Evolutionary conservation across 495 filamentous ascomycete species (phyloP), one percentile per base, ranked within the genome.

Genomic region (Xylaria telfairii): DNA sequence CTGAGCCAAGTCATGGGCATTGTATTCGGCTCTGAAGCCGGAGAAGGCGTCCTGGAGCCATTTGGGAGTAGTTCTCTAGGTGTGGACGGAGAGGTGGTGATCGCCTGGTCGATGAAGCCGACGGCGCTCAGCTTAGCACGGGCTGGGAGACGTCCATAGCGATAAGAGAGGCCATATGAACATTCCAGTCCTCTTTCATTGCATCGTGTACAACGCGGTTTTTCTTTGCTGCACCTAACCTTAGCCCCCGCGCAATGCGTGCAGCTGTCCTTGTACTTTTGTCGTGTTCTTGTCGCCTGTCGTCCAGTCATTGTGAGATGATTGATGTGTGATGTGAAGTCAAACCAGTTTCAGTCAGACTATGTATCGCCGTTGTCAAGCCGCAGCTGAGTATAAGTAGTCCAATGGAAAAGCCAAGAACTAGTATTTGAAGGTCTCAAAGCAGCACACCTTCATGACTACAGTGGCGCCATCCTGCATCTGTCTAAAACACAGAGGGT

Each of bases 181-280:
- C 69, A 71, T 19, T 71, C 69, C 37, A 71, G 64, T 44, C 64
- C 64, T 44, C 69, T 32, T 53, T 71, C 69, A 44, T 51, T 44
- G 63, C 69, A 71, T 34, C 69, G 60, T 15, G 62, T 47, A 71
- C 69, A 71, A 24, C 62, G 51, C 24, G 69, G 69, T 44, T 71
- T 71, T 65, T 71, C 69, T 49, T 71, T 71, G 57, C 63, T 71
- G 26, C 69, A 71, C 46, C 64, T 66, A 26, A 71, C 69, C 63
- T 71, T 71, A 15, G 69, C 69, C 15, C 69, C 64, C 34, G 69
- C 69, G 54, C 69, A 71, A 49, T 66, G 69, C 15, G 69, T 71
- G 49, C 69, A 71, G 53, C 69, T 71, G 54, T 71, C 69, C 63
- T 71, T 71, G 69, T 71, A 71, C 56, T 71, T 71, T 49, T 71